Evolutionary conservation across 495 filamentous ascomycete genomes (phyloP).

Genomic region (Wilcoxina mikolae): DNA sequence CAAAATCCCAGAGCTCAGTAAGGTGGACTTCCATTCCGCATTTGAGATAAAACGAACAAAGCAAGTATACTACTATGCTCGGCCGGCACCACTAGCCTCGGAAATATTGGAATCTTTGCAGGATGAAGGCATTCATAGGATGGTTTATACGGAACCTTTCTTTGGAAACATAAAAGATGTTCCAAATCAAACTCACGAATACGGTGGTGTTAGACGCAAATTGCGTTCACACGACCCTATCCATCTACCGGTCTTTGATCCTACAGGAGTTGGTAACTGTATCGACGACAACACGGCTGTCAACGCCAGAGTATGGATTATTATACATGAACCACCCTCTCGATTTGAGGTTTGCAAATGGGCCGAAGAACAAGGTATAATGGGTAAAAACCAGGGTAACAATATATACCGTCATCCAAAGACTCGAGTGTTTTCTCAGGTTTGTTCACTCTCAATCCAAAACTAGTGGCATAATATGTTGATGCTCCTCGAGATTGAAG

Average conservation of each 20-base stretch:
- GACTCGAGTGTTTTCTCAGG: constrained; percentile 12
- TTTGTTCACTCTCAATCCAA: constrained; percentile 6
- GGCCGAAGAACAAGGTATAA: neutral
- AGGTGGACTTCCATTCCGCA: neutral
- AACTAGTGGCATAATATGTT: neutral
- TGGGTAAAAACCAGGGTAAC: neutral
- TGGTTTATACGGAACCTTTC: constrained; percentile 73
- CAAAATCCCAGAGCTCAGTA: neutral
- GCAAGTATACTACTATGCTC: neutral
- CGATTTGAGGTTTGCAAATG: neutral
- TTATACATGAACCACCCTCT: neutral
- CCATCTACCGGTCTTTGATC: constrained; percentile 56
- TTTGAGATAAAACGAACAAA: neutral
- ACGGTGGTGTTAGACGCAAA: constrained; percentile 77
- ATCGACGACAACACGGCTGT: neutral
- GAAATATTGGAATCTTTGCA: constrained; percentile 16
- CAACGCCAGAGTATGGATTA: neutral
- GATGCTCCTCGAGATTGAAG: constrained; percentile 48
- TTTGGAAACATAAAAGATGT: constrained; percentile 82
- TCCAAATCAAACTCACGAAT: constrained; percentile 62
- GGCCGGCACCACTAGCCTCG: constrained; percentile 26
- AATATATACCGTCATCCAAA: neutral
- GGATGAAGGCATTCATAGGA: constrained; percentile 31
- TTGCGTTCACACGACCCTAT: constrained; percentile 58
- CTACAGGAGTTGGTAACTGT: neutral